phyloP scores from a whole-genome alignment of 1,139 yeast genomes.

The Geotrichum aggregatum region DNA sequence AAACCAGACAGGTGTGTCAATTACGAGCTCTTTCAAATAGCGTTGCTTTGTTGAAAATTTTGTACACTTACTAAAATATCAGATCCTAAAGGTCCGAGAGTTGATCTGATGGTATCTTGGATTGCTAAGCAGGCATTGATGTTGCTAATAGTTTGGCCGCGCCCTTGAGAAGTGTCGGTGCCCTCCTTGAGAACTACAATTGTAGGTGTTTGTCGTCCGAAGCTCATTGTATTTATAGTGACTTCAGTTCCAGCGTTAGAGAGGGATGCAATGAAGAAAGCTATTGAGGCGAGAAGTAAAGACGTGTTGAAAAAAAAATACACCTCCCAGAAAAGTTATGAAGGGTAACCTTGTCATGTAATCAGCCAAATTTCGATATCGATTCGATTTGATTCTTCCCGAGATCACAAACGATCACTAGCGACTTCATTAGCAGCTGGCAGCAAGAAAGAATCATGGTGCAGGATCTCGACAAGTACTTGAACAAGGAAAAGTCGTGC shows the following conservation, averaged over 20 bases:
- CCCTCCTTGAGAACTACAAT: constrained; percentile 97
- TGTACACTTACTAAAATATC: constrained; percentile 54
- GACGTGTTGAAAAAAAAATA: constrained; percentile 7
- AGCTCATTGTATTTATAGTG: constrained; percentile 54
- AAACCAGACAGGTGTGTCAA: neutral
- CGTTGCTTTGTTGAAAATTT: neutral
- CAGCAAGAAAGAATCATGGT: neutral
- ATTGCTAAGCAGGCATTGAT: constrained; percentile 96
- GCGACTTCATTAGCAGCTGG: neutral
- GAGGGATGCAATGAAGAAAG: neutral
- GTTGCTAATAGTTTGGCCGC: constrained; percentile 89
- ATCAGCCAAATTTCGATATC: neutral
- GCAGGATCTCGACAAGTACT: constrained; percentile 26
- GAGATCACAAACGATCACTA: neutral
- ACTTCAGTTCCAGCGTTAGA: neutral
- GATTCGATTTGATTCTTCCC: neutral
- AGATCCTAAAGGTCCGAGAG: constrained; percentile 95
- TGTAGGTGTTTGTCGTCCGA: constrained; percentile 91
- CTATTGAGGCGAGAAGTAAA: constrained; percentile 3
- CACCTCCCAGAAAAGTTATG: neutral
- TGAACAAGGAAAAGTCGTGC: constrained; percentile 27
- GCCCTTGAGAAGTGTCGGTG: constrained; percentile 93
- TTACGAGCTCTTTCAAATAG: neutral
- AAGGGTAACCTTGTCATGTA: constrained; percentile 11
- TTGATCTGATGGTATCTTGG: constrained; percentile 91